Base-by-base conservation (phyloP, 768 basidiomycete species). In the Neoboletus magnificus region DNA sequence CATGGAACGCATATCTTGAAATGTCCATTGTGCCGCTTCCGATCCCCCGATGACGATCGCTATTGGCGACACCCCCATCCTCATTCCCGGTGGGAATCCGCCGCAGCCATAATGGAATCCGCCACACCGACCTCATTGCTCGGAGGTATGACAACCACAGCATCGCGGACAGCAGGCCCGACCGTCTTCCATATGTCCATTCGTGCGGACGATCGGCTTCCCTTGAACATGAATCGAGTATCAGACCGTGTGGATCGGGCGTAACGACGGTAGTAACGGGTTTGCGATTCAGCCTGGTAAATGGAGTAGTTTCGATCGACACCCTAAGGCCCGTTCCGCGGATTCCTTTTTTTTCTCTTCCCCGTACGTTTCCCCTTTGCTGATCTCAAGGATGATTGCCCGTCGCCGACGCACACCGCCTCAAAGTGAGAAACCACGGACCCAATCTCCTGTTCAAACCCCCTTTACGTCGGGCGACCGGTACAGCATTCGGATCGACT, bases 401-500 rank as follows among this genome's bases (percentile, higher is more conserved):
- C 0, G 70, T 69, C 0, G 22, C 66, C 10, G 68, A 80, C 36
- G 78, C 83, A 1, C 77, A 75, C 49, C 76, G 67, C 27, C 76
- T 84, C 66, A 82, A 84, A 65, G 71, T 85, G 18, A 75, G 75
- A n/a, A 78, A 83, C 61, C 83, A 85, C 59, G 76, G 77, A 5
- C 62, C 75, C 30, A 77, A 80, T 54, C 66, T 80, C 7, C 65
- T 83, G n/a, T 84, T 82, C 71, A 68, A 20, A 73, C 78, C 0
- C 72, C 77, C 2, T 83, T 83, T 68, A 66, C 68, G 4, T 55
- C 73, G 5, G 58, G 56, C 3, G 62, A 63, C 18, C 85, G 84
- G 82, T 83, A 85, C 65, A 85, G 85, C 0, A 63, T 84, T 37
- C 76, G 77, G 52, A 76, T 85, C 36, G 79, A 83, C 65, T 87